These are phyloP conservation scores for Rutstroemia sp. DNA, from an alignment of 2,329 filamentous ascomycete genomes.

Conservation along the genomic window DNA sequence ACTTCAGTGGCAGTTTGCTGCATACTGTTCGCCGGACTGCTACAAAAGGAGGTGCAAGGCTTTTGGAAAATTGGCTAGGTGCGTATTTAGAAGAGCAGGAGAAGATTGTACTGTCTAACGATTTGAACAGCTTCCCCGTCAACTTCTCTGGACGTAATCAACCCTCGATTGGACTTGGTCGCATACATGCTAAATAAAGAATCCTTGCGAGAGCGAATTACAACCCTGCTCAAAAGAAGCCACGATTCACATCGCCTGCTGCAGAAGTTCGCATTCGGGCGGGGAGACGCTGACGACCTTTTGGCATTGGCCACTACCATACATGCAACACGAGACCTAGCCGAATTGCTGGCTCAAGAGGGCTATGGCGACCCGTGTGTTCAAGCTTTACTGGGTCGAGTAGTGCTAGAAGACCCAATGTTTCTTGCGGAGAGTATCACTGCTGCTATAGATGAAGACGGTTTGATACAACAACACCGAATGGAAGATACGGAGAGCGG, in stretches of 20 bases:
- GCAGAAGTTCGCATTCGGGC: conserved; percentile 87
- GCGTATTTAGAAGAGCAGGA: conserved; percentile 23
- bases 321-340: conserved; percentile 61
- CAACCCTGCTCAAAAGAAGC: conserved; percentile 61
- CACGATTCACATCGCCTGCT: conserved; percentile 84
- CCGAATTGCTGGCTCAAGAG: conserved; percentile 36
- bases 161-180: conserved; percentile 73
- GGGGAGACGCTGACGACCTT: conserved; percentile 88
- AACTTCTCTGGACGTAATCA: conserved; percentile 74
- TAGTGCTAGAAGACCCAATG: conserved; percentile 59
- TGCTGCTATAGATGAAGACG: conserved; percentile 85
- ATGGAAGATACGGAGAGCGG: conserved; percentile 65
- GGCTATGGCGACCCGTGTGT: conserved; percentile 32
- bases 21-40: conserved; percentile 86
- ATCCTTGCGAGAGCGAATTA: conserved; percentile 62
- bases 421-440: conserved; percentile 65
- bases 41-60: conserved; percentile 81
- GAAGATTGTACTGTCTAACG: background rate
- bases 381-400: conserved; percentile 42
- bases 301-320: conserved; percentile 78
- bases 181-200: conserved; percentile 61
- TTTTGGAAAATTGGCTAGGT: conserved; percentile 80
- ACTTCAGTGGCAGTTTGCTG: conserved; percentile 74
- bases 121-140: conserved; percentile 61
- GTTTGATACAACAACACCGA: conserved; percentile 72